Base-by-base conservation (phyloP, 192 early-diverging fungal genomes). In the Phlyctochytrium arcticum region DNA sequence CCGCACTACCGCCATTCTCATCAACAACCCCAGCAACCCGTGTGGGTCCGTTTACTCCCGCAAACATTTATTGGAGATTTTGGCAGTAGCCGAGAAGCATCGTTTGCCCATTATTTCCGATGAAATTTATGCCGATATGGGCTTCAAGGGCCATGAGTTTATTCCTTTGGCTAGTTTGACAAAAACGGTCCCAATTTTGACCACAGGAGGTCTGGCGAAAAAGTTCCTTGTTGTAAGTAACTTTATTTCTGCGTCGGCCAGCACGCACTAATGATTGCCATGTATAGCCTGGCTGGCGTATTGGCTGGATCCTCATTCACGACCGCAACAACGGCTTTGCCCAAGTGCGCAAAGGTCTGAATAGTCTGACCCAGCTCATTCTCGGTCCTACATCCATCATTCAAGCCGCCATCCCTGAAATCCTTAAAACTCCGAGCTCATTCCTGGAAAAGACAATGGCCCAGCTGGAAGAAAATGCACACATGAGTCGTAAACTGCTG, bases 91-190 rank as follows among this genome's bases (percentile, higher is more conserved):
- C 36, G 88, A 90, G 56, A 80, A 75, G 44, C 81, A 90, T 72
- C 80, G 84, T 64, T 67, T 95, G 29, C 92, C 91, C 42, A 77
- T 95, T 12, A 92, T 95, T 53, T 76, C 91, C 6, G 93, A 93
- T 53, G 93, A 95, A 69, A 95, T 95, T 55, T 95, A 95, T 65
- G 90, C 88, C 50, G 92, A 92, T 70, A 85, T 95, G 71, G 90
- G 90, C 49, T 95, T 93, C 67, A 62, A 39, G 23, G 71, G 64
- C 7, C 58, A 64, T 21, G 59, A 77, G 57, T 76, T 76, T 55
- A 23, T 58, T 46, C 65, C 75, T 5, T 29, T 76, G 10, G 70
- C 93, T 6, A 75, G 81, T 6, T 71, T 95, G 55, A 92, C 91
- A 10, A 75, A 72, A 15, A 85, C 85, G 0, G 92, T 95, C n/a